Evolutionary conservation across 2,329 filamentous ascomycete genomes (phyloP), one percentile per base, ranked within the genome.

Genomic region (Fusarium piperis): DNA sequence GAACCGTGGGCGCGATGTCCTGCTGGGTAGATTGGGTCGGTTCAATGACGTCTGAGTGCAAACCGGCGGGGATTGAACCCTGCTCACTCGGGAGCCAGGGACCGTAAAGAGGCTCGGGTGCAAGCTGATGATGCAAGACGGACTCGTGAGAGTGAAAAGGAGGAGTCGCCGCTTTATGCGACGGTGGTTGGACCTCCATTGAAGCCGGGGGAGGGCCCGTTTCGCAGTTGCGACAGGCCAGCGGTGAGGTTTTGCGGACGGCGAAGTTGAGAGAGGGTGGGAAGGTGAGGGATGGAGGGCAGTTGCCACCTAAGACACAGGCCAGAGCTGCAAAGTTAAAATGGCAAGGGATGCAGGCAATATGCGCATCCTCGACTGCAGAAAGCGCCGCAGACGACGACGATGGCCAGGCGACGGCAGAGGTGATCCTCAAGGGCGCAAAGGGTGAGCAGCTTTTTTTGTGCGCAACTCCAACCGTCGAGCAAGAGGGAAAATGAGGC

Each of bases 181-280:
- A 64, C 52, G 68, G 52, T 61, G 64, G 57, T 41, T 68, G 72
- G 33, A 74, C 66, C 55, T 76, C 74, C 74, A 76, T 76, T 67
- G 70, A 67, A 67, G 62, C 62, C 52, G 60, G 59, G 39, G 44
- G 51, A 64, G 63, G 23, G 60, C 71, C 67, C 64, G 46, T 63
- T 55, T 62, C 70, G 72, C 65, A 28, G 56, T 59, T 67, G 74
- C 70, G 72, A 74, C 59, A 46, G 62, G 66, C 51, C 48, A 44
- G 48, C 26, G 65, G 59, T 46, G 57, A 71, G 36, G 38, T 48
- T 55, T 44, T 57, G 62, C 28, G 44, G 36, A 59, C 55, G 62
- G 62, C 60, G 53, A 57, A 56, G 65, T 48, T 36, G 39, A 51
- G 39, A 35, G 65, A 62, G 20, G 66, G 69, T 55, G 56, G 41